Evolutionary conservation across 768 basidiomycete species (phyloP), one percentile per base, ranked within the genome.

Genomic region (Ephemerocybe angulata): DNA sequence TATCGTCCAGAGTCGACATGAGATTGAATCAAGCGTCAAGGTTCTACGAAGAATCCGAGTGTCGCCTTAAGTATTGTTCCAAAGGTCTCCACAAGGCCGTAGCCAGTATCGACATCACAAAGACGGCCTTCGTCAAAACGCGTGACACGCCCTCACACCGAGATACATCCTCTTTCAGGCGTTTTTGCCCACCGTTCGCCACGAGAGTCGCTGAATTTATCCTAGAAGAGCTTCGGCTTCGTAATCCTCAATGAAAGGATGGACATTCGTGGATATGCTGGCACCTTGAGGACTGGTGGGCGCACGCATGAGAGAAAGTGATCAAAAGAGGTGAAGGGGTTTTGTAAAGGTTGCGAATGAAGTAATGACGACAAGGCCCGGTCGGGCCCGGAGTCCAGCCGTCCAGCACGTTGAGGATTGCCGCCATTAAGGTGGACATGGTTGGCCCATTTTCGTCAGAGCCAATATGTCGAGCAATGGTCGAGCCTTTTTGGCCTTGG

Each of bases 1-100:
- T 54, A 28, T 63, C 40, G 42, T 67, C 67, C 31, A 72, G 62
- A 53, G 56, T 65, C 43, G 69, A 72, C 70, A 69, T 70, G 44
- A 24, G 31, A n/a, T 13, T 19, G 6, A 19, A 41, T 19, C 15
- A 31, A 30, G 29, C 31, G 24, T 28, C 1, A 31, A 11, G 15
- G 48, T 13, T 31, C 29, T 15, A 47, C 25, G 12, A 24, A 17
- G 21, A 30, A 11, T 4, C 19, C 19, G 48, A n/a, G n/a, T 7
- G 31, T 21, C 30, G 48, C 31, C 48, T 50, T 50, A 50, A 47
- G 28, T 47, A 47, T 28, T 47, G 24, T 40, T n/a, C 38, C 38
- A 40, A 21, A n/a, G n/a, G n/a, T n/a, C n/a, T n/a, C n/a, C n/a
- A n/a, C 38, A 17, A 12, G n/a, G 17, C 11, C 28, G 6, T 3